Base-by-base conservation (phyloP, 2,329 filamentous ascomycete species). In the Botrytis fragariae region DNA sequence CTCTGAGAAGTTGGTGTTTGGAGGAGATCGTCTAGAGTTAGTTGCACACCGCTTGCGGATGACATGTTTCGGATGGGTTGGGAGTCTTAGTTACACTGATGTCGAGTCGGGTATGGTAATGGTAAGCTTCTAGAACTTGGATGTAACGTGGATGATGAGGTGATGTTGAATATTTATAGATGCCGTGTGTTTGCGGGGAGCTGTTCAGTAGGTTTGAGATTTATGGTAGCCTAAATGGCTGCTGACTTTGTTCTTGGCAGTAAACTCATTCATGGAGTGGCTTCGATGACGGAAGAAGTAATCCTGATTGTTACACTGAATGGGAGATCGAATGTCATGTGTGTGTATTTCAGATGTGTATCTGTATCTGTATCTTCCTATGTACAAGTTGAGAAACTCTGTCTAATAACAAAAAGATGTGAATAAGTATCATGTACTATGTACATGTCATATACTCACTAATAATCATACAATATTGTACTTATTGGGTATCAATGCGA, bases 171-270 rank as follows among this genome's bases (percentile, higher is more conserved):
- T 54, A 44, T 71, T 64, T 71, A 64, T 71, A 57, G 25, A 37
- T 64, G 44, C 32, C 29, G 45, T 67, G 45, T 42, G 39, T 54
- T 59, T 62, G 60, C 29, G 45, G 60, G 69, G 60, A 67, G 69
- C 45, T 54, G 59, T 44, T 51, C 20, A 22, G n/a, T 25, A 12
- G 7, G 25, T 12, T 48, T 32, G 39, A 51, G 57, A 25, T 32
- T 57, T 18, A 25, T 65, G 20, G 60, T 20, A 29, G 60, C 37
- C 69, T 72, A 57, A 32, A 22, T 72, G 70, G 70, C 61, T 67
- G 69, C 69, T 72, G 45, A 72, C 44, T 4, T 64, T 16, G 10
- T 54, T 25, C 25, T 71, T 71, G 29, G 60, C 45, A 1, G 16
- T 42, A 2, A 29, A 6, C 48, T 68, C 48, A 68, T 20, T 37